phyloP scores from a whole-genome alignment of 768 basidiomycete genomes.

The Tylopilus sp. region DNA sequence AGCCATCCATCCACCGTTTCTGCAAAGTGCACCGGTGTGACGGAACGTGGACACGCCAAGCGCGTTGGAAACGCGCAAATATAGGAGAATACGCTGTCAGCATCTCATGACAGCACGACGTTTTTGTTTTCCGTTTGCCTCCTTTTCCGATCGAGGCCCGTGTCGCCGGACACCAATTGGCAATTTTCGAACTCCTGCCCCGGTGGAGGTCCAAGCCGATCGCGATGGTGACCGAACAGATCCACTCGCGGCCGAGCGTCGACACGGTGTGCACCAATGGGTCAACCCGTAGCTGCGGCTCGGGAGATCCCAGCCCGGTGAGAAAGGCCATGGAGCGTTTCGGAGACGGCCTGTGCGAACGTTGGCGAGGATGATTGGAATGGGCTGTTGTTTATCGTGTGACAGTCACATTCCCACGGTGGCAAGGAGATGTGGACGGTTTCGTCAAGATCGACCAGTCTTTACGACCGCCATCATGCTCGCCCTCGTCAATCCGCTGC shows the following conservation, averaged over 20 bases:
- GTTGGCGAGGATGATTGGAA: constrained; percentile 2
- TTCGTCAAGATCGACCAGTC: constrained; percentile 14
- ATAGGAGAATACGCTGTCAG: constrained; percentile 1
- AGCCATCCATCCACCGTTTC: too few species aligned
- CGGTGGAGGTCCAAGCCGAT: too few species aligned
- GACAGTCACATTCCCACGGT: constrained; percentile 27
- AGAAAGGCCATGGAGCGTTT: not conserved
- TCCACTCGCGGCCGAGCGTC: too few species aligned
- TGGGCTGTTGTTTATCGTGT: constrained; percentile 2
- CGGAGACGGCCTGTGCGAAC: not conserved
- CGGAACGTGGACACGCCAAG: too few species aligned
- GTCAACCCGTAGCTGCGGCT: not conserved
- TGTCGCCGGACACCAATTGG: constrained; percentile 4
- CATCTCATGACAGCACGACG: not conserved
- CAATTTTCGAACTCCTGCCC: constrained; percentile 7
- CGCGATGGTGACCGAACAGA: constrained; percentile 9
- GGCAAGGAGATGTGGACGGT: not conserved
- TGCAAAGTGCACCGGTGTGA: too few species aligned
- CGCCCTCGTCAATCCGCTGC: constrained; percentile 46
- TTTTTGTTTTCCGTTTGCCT: not conserved
- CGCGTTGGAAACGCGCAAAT: too few species aligned
- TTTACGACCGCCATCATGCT: constrained; percentile 38
- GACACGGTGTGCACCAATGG: too few species aligned
- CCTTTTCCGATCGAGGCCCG: not conserved
- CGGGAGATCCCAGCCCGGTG: not conserved